Percentiles rank a stretch among this genome's conserved stretches.
Conservation (phyloP, 2,329 filamentous ascomycete genomes). For the Phialophora macrospora region DNA sequence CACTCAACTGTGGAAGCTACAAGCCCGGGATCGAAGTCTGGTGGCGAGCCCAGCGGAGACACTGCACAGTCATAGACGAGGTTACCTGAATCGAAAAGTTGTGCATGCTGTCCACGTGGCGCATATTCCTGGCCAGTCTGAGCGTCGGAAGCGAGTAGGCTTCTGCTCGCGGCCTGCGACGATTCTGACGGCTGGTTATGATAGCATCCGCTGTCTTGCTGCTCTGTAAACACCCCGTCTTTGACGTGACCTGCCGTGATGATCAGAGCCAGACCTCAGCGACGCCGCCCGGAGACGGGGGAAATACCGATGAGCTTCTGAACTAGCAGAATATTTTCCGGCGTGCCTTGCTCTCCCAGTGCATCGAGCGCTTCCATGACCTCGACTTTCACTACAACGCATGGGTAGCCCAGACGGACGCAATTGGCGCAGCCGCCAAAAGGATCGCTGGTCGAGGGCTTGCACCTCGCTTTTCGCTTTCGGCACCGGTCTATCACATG, state of each 20-base stretch:
- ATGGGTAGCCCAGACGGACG: conserved; percentile 18
- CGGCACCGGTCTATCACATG: conserved; percentile 17
- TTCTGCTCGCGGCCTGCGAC: not conserved
- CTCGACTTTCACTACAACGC: conserved; percentile 20
- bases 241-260: conserved; percentile 12
- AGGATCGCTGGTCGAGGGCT: conserved; percentile 11
- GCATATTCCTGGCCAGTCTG: too few relatives aligned
- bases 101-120: too few relatives aligned
- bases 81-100: not conserved
- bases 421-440: conserved; percentile 16
- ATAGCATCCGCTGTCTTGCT: not conserved
- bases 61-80: not conserved
- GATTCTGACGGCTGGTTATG: not conserved
- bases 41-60: not conserved
- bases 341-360: conserved; percentile 16
- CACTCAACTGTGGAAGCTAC: not conserved
- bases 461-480: conserved; percentile 22
- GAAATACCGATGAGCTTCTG: conserved; percentile 18
- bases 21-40: not conserved
- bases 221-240: not conserved
- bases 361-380: conserved; percentile 24
- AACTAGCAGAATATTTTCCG: conserved; percentile 16
- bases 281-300: too few relatives aligned
- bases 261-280: not conserved
- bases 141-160: too few relatives aligned